Percentiles rank a stretch among this genome's conserved stretches.
phyloP scores from a whole-genome alignment of 2,329 filamentous ascomycete species.

The Clathrospora elynae region DNA sequence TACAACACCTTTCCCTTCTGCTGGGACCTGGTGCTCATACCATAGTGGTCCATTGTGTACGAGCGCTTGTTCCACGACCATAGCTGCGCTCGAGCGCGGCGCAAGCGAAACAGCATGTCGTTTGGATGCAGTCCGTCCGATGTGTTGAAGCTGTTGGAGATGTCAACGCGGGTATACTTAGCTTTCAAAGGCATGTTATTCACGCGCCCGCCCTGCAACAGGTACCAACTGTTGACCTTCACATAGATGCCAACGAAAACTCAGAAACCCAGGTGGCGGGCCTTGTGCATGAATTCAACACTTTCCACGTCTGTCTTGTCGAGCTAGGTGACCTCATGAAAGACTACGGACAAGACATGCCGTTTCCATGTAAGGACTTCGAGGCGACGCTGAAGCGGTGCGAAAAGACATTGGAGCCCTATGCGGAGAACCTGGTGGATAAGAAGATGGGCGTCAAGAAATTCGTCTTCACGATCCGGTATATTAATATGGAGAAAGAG shows the following conservation, averaged over 20 bases:
- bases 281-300: conserved; percentile 38
- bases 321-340: conserved; percentile 40
- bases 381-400: conserved; percentile 39
- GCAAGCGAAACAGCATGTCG: conserved; percentile 30
- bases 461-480: conserved; percentile 38
- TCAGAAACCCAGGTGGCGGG: conserved; percentile 40
- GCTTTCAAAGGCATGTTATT: conserved; percentile 39
- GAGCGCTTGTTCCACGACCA: conserved; percentile 8
- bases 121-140: conserved; percentile 42
- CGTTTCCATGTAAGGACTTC: conserved; percentile 39
- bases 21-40: conserved; percentile 22
- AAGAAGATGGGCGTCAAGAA: conserved; percentile 40
- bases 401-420: conserved; percentile 36
- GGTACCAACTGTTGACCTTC: conserved; percentile 12
- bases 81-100: conserved; percentile 39
- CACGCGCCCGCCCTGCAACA: background rate
- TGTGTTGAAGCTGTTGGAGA: conserved; percentile 39
- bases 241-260: conserved; percentile 42
- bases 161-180: conserved; percentile 40
- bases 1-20: conserved; percentile 12
- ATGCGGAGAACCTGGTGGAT: conserved; percentile 38
- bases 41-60: conserved; percentile 16
- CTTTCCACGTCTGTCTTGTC: conserved; percentile 37
- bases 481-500: conserved; percentile 44
- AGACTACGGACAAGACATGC: conserved; percentile 40